Evolutionary conservation across 2,329 filamentous ascomycete species (phyloP).

Genomic region (Botrytis aclada): DNA sequence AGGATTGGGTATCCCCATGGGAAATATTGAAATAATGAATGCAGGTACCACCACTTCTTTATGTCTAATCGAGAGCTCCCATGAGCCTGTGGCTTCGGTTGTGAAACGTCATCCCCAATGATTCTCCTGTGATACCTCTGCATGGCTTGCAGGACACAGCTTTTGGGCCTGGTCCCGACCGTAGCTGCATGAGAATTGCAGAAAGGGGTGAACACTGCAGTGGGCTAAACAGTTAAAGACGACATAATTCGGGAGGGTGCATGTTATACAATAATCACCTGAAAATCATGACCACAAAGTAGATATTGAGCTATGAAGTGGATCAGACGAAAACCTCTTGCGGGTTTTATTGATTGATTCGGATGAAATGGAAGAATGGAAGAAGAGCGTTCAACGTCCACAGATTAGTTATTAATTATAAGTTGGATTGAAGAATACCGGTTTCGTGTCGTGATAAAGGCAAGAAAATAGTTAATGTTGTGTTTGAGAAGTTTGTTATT

Average conservation of each 20-base stretch:
- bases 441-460: not conserved
- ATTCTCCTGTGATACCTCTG: conserved; percentile 8
- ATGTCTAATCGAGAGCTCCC: not conserved
- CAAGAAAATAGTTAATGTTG: not conserved
- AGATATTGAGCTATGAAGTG: conserved; percentile 8
- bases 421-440: not conserved
- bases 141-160: conserved; percentile 17
- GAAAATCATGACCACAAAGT: conserved; percentile 11
- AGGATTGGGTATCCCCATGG: not conserved
- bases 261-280: conserved; percentile 19
- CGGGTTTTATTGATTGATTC: conserved; percentile 3
- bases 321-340: conserved; percentile 13
- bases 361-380: conserved; percentile 10
- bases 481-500: conserved; percentile 1
- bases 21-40: conserved; percentile 9
- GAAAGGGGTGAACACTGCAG: conserved; percentile 10
- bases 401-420: not conserved
- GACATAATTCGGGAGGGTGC: conserved; percentile 13
- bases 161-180: conserved; percentile 11
- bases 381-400: not conserved
- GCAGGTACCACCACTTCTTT: conserved; percentile 12
- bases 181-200: conserved; percentile 10
- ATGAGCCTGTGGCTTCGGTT: not conserved
- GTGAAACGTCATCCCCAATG: not conserved
- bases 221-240: conserved; percentile 7